Conservation (phyloP, 192 early-diverging fungal genomes). For the Rhizophagus prolifer region DNA sequence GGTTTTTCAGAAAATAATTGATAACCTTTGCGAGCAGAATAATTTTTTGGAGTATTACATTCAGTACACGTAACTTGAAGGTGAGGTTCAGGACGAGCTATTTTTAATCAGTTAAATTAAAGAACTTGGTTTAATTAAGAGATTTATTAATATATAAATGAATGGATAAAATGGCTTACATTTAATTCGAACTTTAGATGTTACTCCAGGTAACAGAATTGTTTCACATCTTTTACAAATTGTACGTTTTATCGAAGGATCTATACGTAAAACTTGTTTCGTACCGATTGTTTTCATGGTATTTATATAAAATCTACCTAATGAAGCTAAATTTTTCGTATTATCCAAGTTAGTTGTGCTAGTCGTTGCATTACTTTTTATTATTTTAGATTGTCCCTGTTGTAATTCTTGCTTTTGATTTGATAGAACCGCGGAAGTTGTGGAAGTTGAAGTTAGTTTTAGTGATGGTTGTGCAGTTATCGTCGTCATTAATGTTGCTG, state of each 20-base stretch:
- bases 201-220: conserved; percentile 26
- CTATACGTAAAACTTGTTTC: conserved; percentile 31
- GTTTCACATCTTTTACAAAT: conserved; percentile 24
- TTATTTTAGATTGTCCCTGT: not conserved
- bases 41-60: conserved; percentile 1
- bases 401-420: not conserved
- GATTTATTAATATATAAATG: not conserved
- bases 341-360: conserved; percentile 11
- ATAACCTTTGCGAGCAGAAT: not conserved
- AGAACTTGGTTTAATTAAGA: not conserved
- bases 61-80: conserved; percentile 10
- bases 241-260: conserved; percentile 29
- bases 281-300: conserved; percentile 29
- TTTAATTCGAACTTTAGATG: conserved; percentile 28
- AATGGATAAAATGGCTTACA: conserved; percentile 11
- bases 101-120: not conserved
- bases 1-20: conserved; percentile 24
- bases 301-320: conserved; percentile 24
- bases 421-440: no score
- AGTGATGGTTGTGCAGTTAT: conserved; percentile 13
- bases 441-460: not conserved
- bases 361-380: not conserved
- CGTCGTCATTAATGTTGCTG: conserved; percentile 57
- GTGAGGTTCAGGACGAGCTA: conserved; percentile 6
- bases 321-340: conserved; percentile 4